phyloP scores from a whole-genome alignment of 2,329 filamentous ascomycete species.

The Pestalotiopsis sp. region DNA sequence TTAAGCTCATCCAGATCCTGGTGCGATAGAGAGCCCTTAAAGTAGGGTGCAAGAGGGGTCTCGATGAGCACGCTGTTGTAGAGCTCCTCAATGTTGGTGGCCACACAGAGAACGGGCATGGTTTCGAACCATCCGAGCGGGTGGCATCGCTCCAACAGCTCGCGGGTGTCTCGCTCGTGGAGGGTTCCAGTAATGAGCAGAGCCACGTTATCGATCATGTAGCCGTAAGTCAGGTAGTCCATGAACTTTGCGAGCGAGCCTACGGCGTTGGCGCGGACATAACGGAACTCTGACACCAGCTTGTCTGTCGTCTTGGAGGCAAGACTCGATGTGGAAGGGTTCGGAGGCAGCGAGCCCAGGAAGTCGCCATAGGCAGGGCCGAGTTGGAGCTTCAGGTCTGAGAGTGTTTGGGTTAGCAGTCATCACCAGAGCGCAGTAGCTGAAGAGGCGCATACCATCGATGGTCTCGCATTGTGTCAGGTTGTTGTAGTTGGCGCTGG shows the following conservation, averaged over 20 bases:
- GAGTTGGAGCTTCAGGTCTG: conserved; percentile 97
- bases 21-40: conserved; percentile 94
- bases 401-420: conserved; percentile 5
- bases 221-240: conserved; percentile 97
- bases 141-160: conserved; percentile 93
- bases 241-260: conserved; percentile 93
- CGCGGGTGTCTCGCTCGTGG: conserved; percentile 94
- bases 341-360: conserved; percentile 88
- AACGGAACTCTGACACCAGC: conserved; percentile 95
- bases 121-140: conserved; percentile 99
- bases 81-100: conserved; percentile 96
- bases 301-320: conserved; percentile 97
- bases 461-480: conserved; percentile 97
- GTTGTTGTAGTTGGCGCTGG: conserved; percentile 89
- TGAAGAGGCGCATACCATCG: conserved; percentile 67
- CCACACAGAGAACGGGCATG: conserved; percentile 96
- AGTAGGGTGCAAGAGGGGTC: conserved; percentile 93
- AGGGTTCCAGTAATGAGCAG: conserved; percentile 96
- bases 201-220: conserved; percentile 99
- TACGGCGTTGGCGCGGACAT: conserved; percentile 90
- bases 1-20: conserved; percentile 98
- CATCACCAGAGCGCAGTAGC: neutral
- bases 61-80: conserved; percentile 98
- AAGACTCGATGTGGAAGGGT: conserved; percentile 93
- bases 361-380: conserved; percentile 97